These are phyloP conservation scores for Citrus reticulata DNA, from an alignment of 345 rosid genomes.

Conservation along the genomic window DNA sequence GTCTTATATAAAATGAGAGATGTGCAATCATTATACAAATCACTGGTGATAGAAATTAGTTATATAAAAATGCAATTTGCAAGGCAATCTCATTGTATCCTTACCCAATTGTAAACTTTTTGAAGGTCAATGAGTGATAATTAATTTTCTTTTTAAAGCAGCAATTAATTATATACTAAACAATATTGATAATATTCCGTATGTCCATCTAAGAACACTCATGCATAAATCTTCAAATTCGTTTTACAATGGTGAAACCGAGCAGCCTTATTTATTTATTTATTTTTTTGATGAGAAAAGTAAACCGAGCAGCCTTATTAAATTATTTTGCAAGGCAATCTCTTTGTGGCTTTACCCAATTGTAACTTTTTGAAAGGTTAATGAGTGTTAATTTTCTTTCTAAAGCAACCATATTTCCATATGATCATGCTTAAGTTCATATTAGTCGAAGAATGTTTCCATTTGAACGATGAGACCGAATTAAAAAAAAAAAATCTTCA, in stretches of 20 bases:
- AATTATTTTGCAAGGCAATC: neutral
- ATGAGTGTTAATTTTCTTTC: neutral
- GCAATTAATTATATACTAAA: neutral
- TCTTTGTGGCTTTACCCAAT: neutral
- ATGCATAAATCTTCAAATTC: too few species aligned
- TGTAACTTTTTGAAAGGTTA: neutral
- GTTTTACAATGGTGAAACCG: neutral
- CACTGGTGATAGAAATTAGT: neutral
- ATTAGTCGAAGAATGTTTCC: neutral
- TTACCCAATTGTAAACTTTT: neutral
- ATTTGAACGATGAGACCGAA: neutral
- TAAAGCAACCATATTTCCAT: neutral
- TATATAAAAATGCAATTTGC: neutral
- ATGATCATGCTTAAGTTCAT: too few species aligned
- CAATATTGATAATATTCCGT: neutral
- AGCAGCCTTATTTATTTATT: neutral
- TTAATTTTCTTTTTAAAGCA: neutral
- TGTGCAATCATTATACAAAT: neutral
- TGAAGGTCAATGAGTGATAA: neutral
- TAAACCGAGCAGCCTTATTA: neutral
- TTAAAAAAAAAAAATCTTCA: neutral
- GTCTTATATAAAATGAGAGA: too few species aligned
- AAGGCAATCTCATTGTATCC: neutral
- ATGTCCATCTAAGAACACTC: neutral
- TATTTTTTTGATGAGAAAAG: too few species aligned